Evolutionary conservation across 225 moss, liverwort and hornwort genomes (phyloP), one percentile per base, ranked within the genome.

Genomic region (Rhytidiadelphus loreus): DNA sequence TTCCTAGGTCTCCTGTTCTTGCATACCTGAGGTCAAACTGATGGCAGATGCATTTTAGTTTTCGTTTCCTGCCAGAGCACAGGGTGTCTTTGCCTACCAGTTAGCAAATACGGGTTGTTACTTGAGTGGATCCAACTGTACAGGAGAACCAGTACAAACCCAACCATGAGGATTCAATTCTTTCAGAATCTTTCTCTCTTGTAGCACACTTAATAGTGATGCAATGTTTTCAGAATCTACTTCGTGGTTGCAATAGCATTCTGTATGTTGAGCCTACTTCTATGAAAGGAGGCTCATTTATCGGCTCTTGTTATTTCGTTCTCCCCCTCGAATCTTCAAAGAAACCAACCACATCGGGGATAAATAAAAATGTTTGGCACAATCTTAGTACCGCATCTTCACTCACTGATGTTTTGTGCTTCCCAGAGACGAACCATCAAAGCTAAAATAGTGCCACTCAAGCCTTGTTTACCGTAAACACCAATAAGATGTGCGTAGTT

Each of bases 61-160:
- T 46, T 80, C 12, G 79, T 84, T 80, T 82, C 60, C 86, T 88
- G 86, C 92, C 79, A 57, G 83, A 78, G 79, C 52, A 79, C 41
- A 75, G 69, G 79, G 80, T 79, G 70, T 37, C 23, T 77, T 43
- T 70, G 88, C 83, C 78, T 56, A 50, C 84, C 84, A 79, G 74
- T 81, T 81, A 89, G 84, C 89, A 60, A 72, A 83, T n/a, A 71
- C 84, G 85, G 85, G 82, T 70, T 89, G 89, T 85, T 84, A 85
- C 85, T 87, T 76, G 81, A 76, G 87, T 85, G 85, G 62, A 91
- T 88, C 86, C 66, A 86, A 86, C 62, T 88, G 90, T 90, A 88
- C 88, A 88, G 87, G 64, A 87, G 91, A 87, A 91, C 89, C 80
- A 87, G 80, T 84, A 83, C 86, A 53, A 48, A 86, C 88, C 86